Conservation (phyloP, 129 eudicot species). For the Centrapalus pauciflorus region DNA sequence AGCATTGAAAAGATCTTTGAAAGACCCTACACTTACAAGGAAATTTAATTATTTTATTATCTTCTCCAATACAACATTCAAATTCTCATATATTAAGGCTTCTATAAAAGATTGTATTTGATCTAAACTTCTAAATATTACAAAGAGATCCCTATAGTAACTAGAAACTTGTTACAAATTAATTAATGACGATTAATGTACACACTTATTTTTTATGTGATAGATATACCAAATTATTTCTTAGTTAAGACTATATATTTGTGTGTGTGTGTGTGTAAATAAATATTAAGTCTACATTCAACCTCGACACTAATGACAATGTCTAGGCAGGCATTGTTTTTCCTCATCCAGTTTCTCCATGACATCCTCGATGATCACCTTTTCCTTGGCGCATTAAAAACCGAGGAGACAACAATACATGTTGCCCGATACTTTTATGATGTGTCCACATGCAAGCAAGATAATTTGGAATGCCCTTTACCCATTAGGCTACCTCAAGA, state of each 20-base stretch:
- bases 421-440: conserved; percentile 5
- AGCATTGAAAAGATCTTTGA: not conserved
- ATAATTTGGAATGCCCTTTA: conserved; percentile 1
- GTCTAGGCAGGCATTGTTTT: conserved; percentile 7
- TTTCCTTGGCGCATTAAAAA: conserved; percentile 5
- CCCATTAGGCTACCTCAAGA: conserved; percentile 13
- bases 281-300: not conserved
- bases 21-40: not conserved
- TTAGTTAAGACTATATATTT: not conserved
- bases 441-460: conserved; percentile 11
- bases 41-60: conserved; percentile 1
- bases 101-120: not conserved
- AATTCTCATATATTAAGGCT: not conserved
- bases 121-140: not conserved
- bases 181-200: not conserved
- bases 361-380: not conserved
- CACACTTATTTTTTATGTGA: not conserved
- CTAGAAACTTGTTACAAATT: conserved; percentile 1
- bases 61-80: not conserved
- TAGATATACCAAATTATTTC: not conserved
- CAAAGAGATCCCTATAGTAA: not conserved
- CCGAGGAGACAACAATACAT: not conserved
- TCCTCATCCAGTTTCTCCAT: conserved; percentile 10
- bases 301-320: conserved; percentile 8
- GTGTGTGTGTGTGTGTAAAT: conserved; percentile 7